These are phyloP conservation scores for Saprolegnia diclina DNA, from an alignment of 352 stramenopile species.

Conservation along the genomic window DNA sequence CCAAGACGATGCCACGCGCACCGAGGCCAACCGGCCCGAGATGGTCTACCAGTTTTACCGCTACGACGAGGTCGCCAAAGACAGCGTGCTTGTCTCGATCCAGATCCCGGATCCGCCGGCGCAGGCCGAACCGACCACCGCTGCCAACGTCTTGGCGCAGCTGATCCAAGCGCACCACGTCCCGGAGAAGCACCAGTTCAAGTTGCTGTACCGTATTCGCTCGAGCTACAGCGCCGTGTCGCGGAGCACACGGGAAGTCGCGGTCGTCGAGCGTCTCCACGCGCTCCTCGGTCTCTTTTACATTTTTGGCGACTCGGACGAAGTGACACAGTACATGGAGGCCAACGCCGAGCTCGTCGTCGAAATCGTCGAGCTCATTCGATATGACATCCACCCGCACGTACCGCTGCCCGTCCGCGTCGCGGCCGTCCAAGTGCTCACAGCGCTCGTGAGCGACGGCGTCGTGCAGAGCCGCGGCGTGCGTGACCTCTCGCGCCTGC, in stretches of 20 bases:
- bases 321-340: conserved; percentile 76
- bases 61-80: conserved; percentile 31
- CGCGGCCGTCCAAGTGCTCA: conserved; percentile 60
- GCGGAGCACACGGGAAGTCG: conserved; percentile 37
- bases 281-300: conserved; percentile 70
- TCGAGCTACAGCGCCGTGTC: conserved; percentile 34
- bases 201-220: conserved; percentile 61
- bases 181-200: conserved; percentile 62
- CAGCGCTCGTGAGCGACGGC: conserved; percentile 72
- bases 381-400: conserved; percentile 56
- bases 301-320: conserved; percentile 61
- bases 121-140: conserved; percentile 20
- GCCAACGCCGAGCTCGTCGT: conserved; percentile 69
- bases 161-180: conserved; percentile 51
- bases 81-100: conserved; percentile 37
- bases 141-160: conserved; percentile 44
- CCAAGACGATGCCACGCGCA: conserved; percentile 8
- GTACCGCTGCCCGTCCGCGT: conserved; percentile 57
- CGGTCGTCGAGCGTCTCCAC: conserved; percentile 62
- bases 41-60: conserved; percentile 67
- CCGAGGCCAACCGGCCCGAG: conserved; percentile 24
- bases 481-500: conserved; percentile 55
- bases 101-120: conserved; percentile 30
- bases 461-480: conserved; percentile 53
- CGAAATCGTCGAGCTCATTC: conserved; percentile 64